Evolutionary conservation across 345 rosid species (phyloP), one percentile per base, ranked within the genome.

Genomic region (Syzygium grande): DNA sequence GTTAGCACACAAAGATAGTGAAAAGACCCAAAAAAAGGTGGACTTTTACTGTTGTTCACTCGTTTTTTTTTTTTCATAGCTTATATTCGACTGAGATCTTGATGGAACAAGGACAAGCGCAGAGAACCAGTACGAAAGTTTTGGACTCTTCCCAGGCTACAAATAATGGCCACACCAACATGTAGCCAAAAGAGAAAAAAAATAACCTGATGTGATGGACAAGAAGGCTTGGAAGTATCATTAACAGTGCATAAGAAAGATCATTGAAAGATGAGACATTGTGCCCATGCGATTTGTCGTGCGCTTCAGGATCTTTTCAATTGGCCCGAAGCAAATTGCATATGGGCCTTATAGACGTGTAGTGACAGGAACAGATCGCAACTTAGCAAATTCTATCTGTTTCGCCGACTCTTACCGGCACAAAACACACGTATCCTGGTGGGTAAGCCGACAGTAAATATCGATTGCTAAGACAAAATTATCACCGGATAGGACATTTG

Each of bases 121-220:
- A 84, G 83, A 83, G 85, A 14, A 61, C 63, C 49, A 29, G 61
- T 84, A 85, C 25, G 86, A 84, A 85, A 52, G 86, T 85, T 85
- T 88, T 84, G 92, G 92, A 84, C 51, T 88, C 88, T 87, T 90
- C 89, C 87, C 51, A 52, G 80, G 84, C 83, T 65, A 88, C 91
- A 87, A 55, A 87, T 79, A 38, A 38, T 85, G 13, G 80, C 49
- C 46, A 73, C 49, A 19, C 80, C 80, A 73, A 19, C 86, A 87
- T 85, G 89, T 85, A 90, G 89, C 90, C 88, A 86, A 52, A 89
- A 90, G 89, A 51, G n/a, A 22, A 54, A 85, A 59, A 41, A 54
- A 34, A 10, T 29, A 85, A 61, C n/a, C 68, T 52, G 94, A 89
- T 88, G 59, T 84, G 90, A 59, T 53, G 63, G 88, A 88, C 91